A percentile compares a stretch with the other conserved stretches of the same genome.
Evolutionary conservation across 192 early-diverging fungal genomes (phyloP).

Genomic region (Thamnidium elegans): DNA sequence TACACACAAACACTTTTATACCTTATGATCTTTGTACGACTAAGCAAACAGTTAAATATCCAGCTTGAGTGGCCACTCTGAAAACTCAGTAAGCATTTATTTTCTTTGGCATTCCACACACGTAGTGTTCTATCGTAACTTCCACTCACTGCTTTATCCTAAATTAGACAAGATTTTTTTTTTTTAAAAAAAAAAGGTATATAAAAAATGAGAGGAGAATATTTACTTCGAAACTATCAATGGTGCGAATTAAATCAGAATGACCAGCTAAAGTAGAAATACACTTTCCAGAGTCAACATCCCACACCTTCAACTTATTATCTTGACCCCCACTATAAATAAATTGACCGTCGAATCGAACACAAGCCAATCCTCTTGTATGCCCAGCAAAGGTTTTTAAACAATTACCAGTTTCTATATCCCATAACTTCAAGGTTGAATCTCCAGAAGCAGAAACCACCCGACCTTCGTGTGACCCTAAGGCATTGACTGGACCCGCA

Average conservation of each 20-base stretch:
- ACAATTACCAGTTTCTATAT: constrained; percentile 60
- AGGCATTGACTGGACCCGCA: constrained; percentile 90
- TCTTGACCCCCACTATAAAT: constrained; percentile 83
- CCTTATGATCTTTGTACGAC: constrained; percentile 55
- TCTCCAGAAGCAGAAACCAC: constrained; percentile 89
- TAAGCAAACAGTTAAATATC: constrained; percentile 95
- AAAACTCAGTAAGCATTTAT: constrained; percentile 61
- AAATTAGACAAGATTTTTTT: background rate
- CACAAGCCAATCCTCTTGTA: constrained; percentile 76
- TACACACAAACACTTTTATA: background rate
- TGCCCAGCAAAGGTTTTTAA: constrained; percentile 80
- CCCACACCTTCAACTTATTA: constrained; percentile 70
- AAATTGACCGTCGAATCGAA: constrained; percentile 71
- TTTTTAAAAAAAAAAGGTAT: background rate
- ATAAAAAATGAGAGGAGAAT: background rate
- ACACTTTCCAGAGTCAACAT: constrained; percentile 55
- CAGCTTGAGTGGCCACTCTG: constrained; percentile 79
- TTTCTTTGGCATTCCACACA: constrained; percentile 89
- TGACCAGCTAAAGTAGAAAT: constrained; percentile 62
- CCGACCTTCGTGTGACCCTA: constrained; percentile 68
- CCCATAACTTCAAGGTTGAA: constrained; percentile 78
- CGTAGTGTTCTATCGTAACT: constrained; percentile 91
- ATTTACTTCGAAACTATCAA: constrained; percentile 67
- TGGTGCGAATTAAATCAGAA: constrained; percentile 76
- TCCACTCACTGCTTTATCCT: constrained; percentile 73